Conservation (phyloP, 805 yeast genomes). For the Debaryomyces tyrocola region DNA sequence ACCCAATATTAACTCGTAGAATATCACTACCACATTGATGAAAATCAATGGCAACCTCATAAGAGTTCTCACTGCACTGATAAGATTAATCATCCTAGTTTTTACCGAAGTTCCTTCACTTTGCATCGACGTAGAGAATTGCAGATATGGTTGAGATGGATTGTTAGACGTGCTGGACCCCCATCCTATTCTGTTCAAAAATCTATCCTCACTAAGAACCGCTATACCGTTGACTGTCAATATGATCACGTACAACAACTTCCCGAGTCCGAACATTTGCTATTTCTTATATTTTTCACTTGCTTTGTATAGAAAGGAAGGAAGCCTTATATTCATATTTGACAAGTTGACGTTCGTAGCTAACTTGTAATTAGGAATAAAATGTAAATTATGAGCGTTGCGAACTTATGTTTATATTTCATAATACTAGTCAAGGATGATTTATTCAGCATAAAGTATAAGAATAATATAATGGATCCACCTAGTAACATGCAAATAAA, state of each 20-base stretch:
- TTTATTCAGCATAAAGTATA: no score
- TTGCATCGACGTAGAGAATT: slow-evolving; percentile 46
- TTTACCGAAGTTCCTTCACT: slow-evolving; percentile 42
- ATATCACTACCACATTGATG: slow-evolving; percentile 61
- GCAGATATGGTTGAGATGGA: slow-evolving; percentile 14
- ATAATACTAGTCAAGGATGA: no score
- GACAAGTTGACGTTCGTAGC: background rate
- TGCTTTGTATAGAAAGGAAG: background rate
- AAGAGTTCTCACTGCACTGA: slow-evolving; percentile 73
- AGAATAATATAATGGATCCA: background rate
- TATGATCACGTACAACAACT: slow-evolving; percentile 54
- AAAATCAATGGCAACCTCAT: slow-evolving; percentile 73
- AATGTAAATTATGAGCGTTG: background rate
- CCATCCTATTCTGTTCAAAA: slow-evolving; percentile 59
- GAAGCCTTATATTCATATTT: background rate
- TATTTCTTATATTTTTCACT: background rate
- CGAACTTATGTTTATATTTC: no score
- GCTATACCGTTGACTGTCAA: slow-evolving; percentile 74
- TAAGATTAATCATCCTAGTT: slow-evolving; percentile 59
- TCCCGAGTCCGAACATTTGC: slow-evolving; percentile 60
- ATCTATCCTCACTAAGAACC: slow-evolving; percentile 76
- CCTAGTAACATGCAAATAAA: slow-evolving; percentile 4
- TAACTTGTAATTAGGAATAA: background rate
- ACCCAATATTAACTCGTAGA: slow-evolving; percentile 71
- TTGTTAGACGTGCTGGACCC: slow-evolving; percentile 20